Evolutionary conservation across 192 early-diverging fungal species (phyloP).

Genomic region (Backusella liffmaniae): DNA sequence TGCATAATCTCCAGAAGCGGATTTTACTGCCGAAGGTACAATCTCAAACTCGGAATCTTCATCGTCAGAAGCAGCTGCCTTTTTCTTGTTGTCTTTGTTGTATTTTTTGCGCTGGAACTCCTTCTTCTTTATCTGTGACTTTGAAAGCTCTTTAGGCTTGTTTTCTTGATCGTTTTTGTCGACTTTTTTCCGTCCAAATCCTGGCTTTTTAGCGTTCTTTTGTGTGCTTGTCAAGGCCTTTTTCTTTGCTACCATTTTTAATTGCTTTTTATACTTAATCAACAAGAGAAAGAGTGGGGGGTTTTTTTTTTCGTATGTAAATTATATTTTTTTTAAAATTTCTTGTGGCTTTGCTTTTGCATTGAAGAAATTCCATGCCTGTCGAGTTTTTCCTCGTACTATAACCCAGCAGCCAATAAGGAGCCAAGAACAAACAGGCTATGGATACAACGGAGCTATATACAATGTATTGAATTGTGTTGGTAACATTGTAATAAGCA

Average conservation of each 20-base stretch:
- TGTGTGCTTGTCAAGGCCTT: neutral
- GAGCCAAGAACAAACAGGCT: no score
- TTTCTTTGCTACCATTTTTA: neutral
- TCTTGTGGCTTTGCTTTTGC: neutral
- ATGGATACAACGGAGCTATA: no score
- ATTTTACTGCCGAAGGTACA: constrained; percentile 6
- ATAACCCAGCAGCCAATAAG: no score
- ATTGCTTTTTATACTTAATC: neutral
- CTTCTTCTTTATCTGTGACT: constrained; percentile 24
- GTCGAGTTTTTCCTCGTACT: no score
- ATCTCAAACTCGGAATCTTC: constrained; percentile 42
- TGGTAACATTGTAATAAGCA: no score
- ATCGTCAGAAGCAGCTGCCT: constrained; percentile 9
- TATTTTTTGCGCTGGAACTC: constrained; percentile 32
- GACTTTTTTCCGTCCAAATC: neutral
- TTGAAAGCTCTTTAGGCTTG: neutral
- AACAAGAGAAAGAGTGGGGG: neutral
- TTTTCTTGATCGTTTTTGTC: neutral
- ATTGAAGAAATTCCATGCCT: neutral
- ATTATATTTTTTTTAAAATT: neutral
- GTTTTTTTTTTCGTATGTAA: neutral
- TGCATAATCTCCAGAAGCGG: neutral
- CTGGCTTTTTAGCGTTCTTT: neutral
- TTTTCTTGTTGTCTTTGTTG: constrained; percentile 30
- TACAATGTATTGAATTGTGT: no score